These are phyloP conservation scores for Mollisiaceae sp. DNA, from an alignment of 2,329 filamentous ascomycete genomes.

Conservation along the genomic window DNA sequence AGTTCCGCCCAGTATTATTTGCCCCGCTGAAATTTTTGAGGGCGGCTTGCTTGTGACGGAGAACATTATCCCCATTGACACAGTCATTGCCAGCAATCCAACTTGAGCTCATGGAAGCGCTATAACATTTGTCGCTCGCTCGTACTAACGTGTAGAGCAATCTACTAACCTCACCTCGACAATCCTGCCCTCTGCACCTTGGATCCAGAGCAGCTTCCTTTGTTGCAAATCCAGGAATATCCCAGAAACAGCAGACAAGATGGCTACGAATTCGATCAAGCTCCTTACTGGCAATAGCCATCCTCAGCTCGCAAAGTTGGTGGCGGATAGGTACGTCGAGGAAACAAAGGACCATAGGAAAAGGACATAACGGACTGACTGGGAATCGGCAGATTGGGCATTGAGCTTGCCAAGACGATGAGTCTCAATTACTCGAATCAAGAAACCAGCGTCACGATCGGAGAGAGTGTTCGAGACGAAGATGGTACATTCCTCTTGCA, in stretches of 20 bases:
- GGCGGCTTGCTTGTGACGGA: neutral
- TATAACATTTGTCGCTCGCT: neutral
- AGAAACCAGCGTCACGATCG: conserved; percentile 89
- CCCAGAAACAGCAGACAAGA: conserved; percentile 41
- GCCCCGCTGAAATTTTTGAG: conserved; percentile 8
- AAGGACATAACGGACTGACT: conserved; percentile 6
- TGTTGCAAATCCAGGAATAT: neutral
- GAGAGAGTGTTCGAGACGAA: conserved; percentile 95
- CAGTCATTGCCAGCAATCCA: neutral
- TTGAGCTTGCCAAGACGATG: conserved; percentile 79
- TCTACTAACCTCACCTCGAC: neutral
- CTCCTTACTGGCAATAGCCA: conserved; percentile 78
- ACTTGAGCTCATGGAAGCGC: conserved; percentile 8
- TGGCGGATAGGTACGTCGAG: conserved; percentile 45
- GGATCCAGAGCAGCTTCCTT: neutral
- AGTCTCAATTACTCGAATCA: conserved; percentile 86
- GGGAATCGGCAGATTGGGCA: conserved; percentile 63
- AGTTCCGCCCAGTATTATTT: neutral
- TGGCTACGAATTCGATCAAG: conserved; percentile 78
- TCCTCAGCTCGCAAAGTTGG: conserved; percentile 71
- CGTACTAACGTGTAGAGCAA: neutral
- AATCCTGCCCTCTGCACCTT: neutral
- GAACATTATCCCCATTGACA: neutral
- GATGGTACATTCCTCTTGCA: conserved; percentile 61
- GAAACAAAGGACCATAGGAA: neutral